Base-by-base conservation (phyloP, 2,329 filamentous ascomycete genomes). In the Phialemonium atrogriseum region DNA sequence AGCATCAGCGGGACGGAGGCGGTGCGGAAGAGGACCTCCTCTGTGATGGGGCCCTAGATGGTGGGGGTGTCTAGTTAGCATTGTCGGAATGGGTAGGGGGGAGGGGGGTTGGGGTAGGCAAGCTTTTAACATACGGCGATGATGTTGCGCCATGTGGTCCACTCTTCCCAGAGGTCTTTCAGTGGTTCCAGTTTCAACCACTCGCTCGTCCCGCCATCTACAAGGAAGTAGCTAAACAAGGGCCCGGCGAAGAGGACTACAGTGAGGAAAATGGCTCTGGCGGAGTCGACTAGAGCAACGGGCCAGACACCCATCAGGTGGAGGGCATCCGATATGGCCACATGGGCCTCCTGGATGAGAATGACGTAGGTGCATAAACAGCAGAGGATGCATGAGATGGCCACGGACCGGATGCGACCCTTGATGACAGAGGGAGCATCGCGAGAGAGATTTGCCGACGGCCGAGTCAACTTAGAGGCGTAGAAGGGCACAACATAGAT, bases 401-500 rank as follows among this genome's bases (percentile, higher is more conserved):
- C 80, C 45, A 94, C 89, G 32, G 80, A 82, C 34, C 80, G 73
- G 47, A 94, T 81, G 45, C 91, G 80, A 35, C 85, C 84, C 45
- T 80, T 80, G 60, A 98, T 96, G 30, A 93, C 86, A 9, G 82
- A 80, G 8, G 88, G 86, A 17, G 85, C 81, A 72, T 96, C 88
- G 51, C 91, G 79, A 38, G 84, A 84, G 17, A 93, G 72, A 33
- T 70, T 75, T 16, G 76, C 71, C 7, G 85, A 91, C 6, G 88
- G 87, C 32, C 88, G 77, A 5, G 89, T 93, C 13, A 76, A 70
- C 4, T 76, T 58, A 13, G 81, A 91, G 41, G 89, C 67, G 64
- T 98, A 95, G 58, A 96, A 86, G 15, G 91, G 89, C 4, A 84
- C 64, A 47, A 98, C 84, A 61, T 96, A 98, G 62, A 86, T 61